Conservation (phyloP, 805 yeast species). For the Starmerella vaccinii region DNA sequence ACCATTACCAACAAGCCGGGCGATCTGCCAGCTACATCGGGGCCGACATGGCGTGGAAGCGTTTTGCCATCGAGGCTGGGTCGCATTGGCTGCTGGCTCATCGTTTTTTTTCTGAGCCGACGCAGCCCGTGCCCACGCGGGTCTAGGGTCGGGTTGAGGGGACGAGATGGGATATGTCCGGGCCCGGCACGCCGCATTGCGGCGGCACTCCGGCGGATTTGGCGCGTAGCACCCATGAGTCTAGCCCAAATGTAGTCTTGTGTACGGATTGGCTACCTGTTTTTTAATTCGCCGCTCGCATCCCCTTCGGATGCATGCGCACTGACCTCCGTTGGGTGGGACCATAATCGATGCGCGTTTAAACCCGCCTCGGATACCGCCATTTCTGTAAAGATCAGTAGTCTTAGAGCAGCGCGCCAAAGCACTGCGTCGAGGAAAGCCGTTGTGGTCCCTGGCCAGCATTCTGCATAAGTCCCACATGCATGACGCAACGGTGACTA, state of each 20-base stretch:
- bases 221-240: slow-evolving; percentile 4
- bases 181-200: not conserved
- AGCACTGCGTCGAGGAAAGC: too few species aligned
- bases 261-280: not conserved
- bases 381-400: too few species aligned
- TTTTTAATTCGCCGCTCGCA: not conserved
- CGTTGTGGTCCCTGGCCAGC: too few species aligned
- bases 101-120: slow-evolving; percentile 6
- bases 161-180: not conserved
- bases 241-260: not conserved
- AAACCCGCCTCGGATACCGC: too few species aligned
- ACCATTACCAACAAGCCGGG: not conserved
- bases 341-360: too few species aligned
- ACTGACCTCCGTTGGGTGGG: too few species aligned
- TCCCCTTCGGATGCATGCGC: not conserved
- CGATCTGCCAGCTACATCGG: not conserved
- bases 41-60: not conserved
- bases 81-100: not conserved
- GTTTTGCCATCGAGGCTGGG: not conserved
- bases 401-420: too few species aligned
- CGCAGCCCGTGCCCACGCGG: slow-evolving; percentile 6
- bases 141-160: not conserved
- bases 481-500: too few species aligned
- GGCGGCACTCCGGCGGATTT: not conserved
- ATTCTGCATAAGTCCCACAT: too few species aligned